Percentiles rank a stretch among this genome's conserved stretches.
Evolutionary conservation across 2,329 filamentous ascomycete genomes (phyloP).

Genomic region (Cordyceps fumosorosea): DNA sequence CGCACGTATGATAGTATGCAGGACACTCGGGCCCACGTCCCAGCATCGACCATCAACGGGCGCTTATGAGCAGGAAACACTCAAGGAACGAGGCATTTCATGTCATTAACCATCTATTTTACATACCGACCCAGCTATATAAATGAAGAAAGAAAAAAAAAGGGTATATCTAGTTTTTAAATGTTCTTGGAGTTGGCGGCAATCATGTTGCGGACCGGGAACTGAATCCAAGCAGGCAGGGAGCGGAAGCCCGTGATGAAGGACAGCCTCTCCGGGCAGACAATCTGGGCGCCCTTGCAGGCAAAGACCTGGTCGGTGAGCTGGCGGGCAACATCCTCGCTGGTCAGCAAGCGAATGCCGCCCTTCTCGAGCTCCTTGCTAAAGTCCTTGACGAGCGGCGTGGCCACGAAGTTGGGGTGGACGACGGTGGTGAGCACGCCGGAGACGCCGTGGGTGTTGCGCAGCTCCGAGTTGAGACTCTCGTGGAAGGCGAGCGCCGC

Average conservation of each 20-base stretch:
- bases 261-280: conserved; percentile 26
- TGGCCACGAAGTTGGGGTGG: conserved; percentile 36
- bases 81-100: neutral
- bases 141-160: neutral
- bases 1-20: too few species aligned
- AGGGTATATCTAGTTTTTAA: neutral
- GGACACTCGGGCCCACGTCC: too few species aligned
- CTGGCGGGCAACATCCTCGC: conserved; percentile 28
- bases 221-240: conserved; percentile 8
- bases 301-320: conserved; percentile 36
- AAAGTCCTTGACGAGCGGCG: conserved; percentile 22
- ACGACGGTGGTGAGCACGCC: conserved; percentile 56
- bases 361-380: conserved; percentile 13
- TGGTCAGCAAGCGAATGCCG: conserved; percentile 19
- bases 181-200: conserved; percentile 1
- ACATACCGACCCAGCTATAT: neutral
- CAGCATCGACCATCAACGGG: too few species aligned
- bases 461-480: conserved; percentile 46
- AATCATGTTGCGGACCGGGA: neutral
- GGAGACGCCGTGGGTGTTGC: conserved; percentile 47
- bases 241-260: conserved; percentile 5
- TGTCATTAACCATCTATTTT: neutral
- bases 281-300: conserved; percentile 33
- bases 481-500: conserved; percentile 59
- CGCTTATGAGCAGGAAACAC: too few species aligned